phyloP scores from a whole-genome alignment of 495 filamentous ascomycete genomes.

The Penicillium verhagenii region DNA sequence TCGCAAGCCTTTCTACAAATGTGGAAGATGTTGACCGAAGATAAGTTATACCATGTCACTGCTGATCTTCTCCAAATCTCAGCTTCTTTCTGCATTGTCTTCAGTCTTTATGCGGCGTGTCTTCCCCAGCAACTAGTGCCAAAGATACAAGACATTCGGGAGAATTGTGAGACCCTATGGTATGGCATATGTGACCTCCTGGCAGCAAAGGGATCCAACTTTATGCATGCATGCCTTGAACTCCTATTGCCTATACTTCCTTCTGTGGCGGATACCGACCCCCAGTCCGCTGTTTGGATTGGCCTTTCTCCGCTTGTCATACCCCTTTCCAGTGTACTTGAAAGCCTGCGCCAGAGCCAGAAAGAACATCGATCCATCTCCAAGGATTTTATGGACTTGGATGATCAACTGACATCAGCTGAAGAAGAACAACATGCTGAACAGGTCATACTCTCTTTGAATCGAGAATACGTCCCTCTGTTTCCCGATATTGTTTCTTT shows the following conservation, averaged over 20 bases:
- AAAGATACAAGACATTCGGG: constrained; percentile 28
- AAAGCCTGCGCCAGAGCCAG: constrained; percentile 34
- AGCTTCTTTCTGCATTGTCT: constrained; percentile 42
- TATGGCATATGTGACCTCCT: constrained; percentile 35
- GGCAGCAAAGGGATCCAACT: constrained; percentile 22
- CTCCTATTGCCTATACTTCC: constrained; percentile 33
- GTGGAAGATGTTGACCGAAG: constrained; percentile 42
- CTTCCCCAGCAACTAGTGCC: constrained; percentile 30
- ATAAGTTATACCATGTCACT: constrained; percentile 45
- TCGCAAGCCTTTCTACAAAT: constrained; percentile 42
- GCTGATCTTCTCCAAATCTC: constrained; percentile 48
- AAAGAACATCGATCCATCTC: constrained; percentile 14
- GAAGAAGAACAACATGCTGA: constrained; percentile 36
- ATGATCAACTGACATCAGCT: constrained; percentile 64
- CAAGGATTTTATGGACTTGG: constrained; percentile 74
- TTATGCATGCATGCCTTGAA: constrained; percentile 35
- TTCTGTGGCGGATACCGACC: constrained; percentile 18
- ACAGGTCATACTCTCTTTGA: constrained; percentile 27
- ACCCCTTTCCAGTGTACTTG: constrained; percentile 41
- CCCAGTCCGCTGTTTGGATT: constrained; percentile 12
- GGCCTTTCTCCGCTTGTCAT: constrained; percentile 25
- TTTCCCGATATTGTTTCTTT: constrained; percentile 33
- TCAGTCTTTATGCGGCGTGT: constrained; percentile 33
- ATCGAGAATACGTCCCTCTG: constrained; percentile 28
- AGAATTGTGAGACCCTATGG: constrained; percentile 37